Evolutionary conservation across 495 filamentous ascomycete genomes (phyloP), one percentile per base, ranked within the genome.

Genomic region (Aeminium ludgeri): DNA sequence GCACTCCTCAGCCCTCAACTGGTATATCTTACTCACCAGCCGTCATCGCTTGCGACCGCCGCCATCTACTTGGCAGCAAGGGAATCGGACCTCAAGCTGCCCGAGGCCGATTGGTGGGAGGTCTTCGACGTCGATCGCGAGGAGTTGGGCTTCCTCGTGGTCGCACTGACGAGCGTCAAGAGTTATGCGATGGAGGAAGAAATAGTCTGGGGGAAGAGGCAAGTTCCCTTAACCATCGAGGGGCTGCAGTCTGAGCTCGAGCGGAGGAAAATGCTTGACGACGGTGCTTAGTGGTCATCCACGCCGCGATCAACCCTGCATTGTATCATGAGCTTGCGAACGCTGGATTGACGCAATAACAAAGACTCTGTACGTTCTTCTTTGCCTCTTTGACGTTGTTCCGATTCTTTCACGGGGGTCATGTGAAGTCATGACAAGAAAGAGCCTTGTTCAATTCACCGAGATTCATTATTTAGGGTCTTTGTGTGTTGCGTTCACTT

Each of bases 71-170:
- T 86, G 13, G 82, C 86, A 7, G 77, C 84, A n/a, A 70, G 80
- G 18, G 86, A 96, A 41, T 56, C 74, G 2, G 76, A 67, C 0
- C 70, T 79, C 20, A 83, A 80, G 55, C 65, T 96, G 58, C 80
- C 87, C 2, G 76, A 76, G 36, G 67, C 63, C 18, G 78, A 83
- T 37, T 97, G 89, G 89, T 97, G 89, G 89, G 86, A 91, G 60
- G 81, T 95, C 0, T 96, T 97, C 59, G 89, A 97, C 63, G 82
- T 86, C n/a, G 87, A 95, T 36, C 67, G 91, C 16, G 89, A 97
- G 66, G 86, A 93, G 56, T 64, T 96, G 35, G 89, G 89, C 2
- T 96, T 96, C 51, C 53, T 97, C 48, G 87, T 92, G 10, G 82
- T 93, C 19, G 86, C 66, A 0, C 74, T 97, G 73, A 62, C 71